Base-by-base conservation (phyloP, 768 basidiomycete genomes). In the Lepiota subincarnata region DNA sequence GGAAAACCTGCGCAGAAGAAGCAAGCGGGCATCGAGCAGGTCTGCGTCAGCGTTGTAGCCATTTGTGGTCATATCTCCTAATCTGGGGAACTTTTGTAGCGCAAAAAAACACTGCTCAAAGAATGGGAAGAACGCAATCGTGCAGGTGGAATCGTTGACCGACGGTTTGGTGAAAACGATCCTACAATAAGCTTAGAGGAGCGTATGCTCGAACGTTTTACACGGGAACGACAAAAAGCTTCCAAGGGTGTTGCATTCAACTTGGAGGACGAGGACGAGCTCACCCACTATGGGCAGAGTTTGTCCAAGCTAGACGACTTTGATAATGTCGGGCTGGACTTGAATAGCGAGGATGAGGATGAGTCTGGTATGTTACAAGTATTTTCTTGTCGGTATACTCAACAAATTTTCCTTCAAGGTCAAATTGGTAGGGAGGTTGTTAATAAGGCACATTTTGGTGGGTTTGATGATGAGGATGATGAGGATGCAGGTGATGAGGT, bases 171-270 rank as follows among this genome's bases (percentile, higher is more conserved):
- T 71, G 97, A 99, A 79, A 86, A 91, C 64, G 86, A 98, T 57
- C 86, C 94, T 1, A 79, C 84, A 8, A 84, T 98, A 81, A 86
- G 89, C n/a, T 75, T 93, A 28, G 97, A 99, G 67, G 96, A 98
- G 59, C 87, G 93, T 57, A 98, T 98, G 87, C 77, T 98, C 35
- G 94, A 96, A 68, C 87, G 97, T 26, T 98, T 98, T 67, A 98
- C 95, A 8, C 80, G 80, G 59, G 95, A 98, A 69, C 75, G 92
- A 55, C 91, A 95, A 65, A 79, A 87, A 16, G 69, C 83, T 7
- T 86, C 87, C 31, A 90, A 86, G 69, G 84, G 86, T 38, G 76
- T 73, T 7, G 75, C 82, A 11, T 98, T 97, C 79, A 94, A 95
- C 62, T 76, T 98, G 35, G 94, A 94, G 55, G 91, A 91, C 57